Percentiles rank a stretch among this genome's conserved stretches.
These are phyloP conservation scores for Pythium aristosporum DNA, from an alignment of 352 stramenopile genomes.

Conservation along the genomic window DNA sequence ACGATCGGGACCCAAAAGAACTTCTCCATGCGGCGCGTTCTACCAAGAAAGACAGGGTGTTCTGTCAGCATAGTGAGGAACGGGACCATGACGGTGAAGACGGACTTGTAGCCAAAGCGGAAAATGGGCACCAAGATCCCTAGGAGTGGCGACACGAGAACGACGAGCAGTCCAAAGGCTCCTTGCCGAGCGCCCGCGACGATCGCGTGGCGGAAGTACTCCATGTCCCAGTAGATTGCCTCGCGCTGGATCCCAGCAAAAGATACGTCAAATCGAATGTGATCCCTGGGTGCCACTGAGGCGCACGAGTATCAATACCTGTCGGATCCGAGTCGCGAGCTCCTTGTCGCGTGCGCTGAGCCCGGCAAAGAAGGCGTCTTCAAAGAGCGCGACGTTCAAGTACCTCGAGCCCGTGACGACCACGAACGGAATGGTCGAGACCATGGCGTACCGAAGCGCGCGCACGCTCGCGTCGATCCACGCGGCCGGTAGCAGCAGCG, in stretches of 20 bases:
- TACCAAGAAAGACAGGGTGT: slow-evolving; percentile 6
- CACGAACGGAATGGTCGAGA: slow-evolving; percentile 54
- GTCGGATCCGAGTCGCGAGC: slow-evolving; percentile 37
- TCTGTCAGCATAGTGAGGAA: background rate
- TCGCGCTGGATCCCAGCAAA: slow-evolving; percentile 29
- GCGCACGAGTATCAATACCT: background rate
- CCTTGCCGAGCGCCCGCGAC: slow-evolving; percentile 47
- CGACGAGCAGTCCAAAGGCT: slow-evolving; percentile 50
- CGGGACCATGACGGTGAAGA: background rate
- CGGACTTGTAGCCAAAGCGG: slow-evolving; percentile 63
- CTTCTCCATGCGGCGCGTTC: slow-evolving; percentile 66
- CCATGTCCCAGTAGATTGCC: slow-evolving; percentile 74
- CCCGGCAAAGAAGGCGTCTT: slow-evolving; percentile 72
- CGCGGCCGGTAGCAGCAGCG: slow-evolving; percentile 52
- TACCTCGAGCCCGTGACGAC: slow-evolving; percentile 56
- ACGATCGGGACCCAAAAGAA: slow-evolving; percentile 62
- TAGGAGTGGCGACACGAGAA: slow-evolving; percentile 48
- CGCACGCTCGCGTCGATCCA: slow-evolving; percentile 54
- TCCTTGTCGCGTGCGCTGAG: slow-evolving; percentile 40
- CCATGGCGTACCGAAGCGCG: slow-evolving; percentile 49
- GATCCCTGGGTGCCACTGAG: too few species aligned
- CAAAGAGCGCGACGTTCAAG: slow-evolving; percentile 61
- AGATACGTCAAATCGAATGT: too few species aligned
- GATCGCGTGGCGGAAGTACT: slow-evolving; percentile 58
- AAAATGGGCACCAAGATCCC: slow-evolving; percentile 50